phyloP scores from a whole-genome alignment of 2,329 filamentous ascomycete genomes.

The Acrodontium crateriforme region DNA sequence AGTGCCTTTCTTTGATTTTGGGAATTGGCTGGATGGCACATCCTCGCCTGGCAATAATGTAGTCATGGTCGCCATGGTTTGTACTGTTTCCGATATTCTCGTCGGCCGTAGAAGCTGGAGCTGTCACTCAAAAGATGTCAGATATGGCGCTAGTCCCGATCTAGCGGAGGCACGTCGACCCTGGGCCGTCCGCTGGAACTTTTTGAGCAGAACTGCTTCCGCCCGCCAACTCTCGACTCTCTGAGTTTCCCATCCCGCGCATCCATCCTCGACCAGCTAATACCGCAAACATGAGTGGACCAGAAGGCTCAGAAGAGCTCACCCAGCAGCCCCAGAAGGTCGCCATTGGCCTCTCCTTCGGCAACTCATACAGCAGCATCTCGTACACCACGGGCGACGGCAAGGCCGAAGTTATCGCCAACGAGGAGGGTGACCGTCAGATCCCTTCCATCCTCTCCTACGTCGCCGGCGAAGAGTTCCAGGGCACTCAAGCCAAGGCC shows the following conservation, averaged over 20 bases:
- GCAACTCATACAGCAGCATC: conserved; percentile 97
- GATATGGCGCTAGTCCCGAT: no score
- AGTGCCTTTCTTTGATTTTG: conserved; percentile 42
- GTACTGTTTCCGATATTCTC: no score
- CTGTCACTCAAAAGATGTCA: no score
- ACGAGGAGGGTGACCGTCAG: conserved; percentile 97
- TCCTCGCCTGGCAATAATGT: conserved; percentile 72
- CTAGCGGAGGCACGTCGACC: no score
- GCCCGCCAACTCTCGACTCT: no score
- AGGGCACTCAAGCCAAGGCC: conserved; percentile 85
- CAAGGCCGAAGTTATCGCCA: conserved; percentile 94
- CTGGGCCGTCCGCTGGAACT: no score
- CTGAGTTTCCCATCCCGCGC: no score
- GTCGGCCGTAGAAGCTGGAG: no score
- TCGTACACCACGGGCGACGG: conserved; percentile 64
- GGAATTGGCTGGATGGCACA: conserved; percentile 52
- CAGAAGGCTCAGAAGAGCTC: conserved; percentile 29
- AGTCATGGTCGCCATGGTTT: conserved; percentile 14
- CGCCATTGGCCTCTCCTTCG: conserved; percentile 92
- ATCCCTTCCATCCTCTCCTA: conserved; percentile 93
- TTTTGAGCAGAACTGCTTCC: no score
- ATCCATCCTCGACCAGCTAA: no score
- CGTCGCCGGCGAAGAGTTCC: conserved; percentile 90
- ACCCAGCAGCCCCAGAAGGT: conserved; percentile 16
- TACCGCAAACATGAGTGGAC: conserved; percentile 34